These are phyloP conservation scores for Gaultheria prostrata DNA, from an alignment of 148 eudicot species.

Conservation along the genomic window DNA sequence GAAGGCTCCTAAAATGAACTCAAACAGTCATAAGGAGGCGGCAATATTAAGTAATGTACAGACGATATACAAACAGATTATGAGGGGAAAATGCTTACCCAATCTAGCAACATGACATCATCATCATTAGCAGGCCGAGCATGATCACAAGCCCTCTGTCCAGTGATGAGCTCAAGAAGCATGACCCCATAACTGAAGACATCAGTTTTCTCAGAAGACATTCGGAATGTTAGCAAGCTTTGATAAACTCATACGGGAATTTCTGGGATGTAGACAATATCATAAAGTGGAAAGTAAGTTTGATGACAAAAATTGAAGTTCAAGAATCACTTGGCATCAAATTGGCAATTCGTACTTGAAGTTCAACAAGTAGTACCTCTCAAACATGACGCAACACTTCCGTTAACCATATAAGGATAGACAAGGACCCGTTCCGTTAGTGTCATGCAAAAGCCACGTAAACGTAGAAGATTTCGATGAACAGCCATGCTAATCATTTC, in stretches of 20 bases:
- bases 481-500: conserved; percentile 90
- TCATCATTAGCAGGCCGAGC: conserved; percentile 60
- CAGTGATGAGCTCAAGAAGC: conserved; percentile 68
- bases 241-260: not conserved
- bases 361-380: not conserved
- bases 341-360: not conserved
- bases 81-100: conserved; percentile 39
- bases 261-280: too few relatives aligned
- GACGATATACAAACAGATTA: not conserved
- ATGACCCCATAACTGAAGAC: conserved; percentile 61
- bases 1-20: not conserved
- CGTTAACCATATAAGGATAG: not conserved
- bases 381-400: not conserved
- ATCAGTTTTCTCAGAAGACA: conserved; percentile 64
- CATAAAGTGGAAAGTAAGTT: too few relatives aligned
- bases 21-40: not conserved
- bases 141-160: conserved; percentile 63
- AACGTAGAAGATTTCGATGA: conserved; percentile 68
- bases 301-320: not conserved
- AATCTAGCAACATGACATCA: conserved; percentile 59
- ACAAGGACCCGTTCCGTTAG: not conserved
- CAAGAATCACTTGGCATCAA: not conserved
- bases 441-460: conserved; percentile 69
- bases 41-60: not conserved
- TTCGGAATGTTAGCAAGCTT: conserved; percentile 18